Evolutionary conservation across 441 rosid genomes (phyloP).

Genomic region (Viola pubescens): DNA sequence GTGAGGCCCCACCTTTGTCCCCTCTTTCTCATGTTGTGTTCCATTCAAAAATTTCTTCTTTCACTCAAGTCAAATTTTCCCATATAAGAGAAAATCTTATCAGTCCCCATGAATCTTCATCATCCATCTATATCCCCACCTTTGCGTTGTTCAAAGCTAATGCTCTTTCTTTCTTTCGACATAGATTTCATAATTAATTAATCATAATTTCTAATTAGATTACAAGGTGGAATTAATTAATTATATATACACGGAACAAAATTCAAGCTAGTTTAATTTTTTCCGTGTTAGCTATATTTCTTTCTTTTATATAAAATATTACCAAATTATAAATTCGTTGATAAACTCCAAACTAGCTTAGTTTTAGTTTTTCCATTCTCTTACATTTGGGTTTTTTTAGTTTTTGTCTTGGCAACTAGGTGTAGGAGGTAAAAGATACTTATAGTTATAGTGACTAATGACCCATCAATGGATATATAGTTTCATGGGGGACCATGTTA

Average conservation of each 20-base stretch:
- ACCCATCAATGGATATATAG: conserved; percentile 11
- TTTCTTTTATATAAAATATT: too few relatives aligned
- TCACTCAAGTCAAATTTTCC: conserved; percentile 28
- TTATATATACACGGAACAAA: background rate
- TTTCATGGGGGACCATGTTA: conserved; percentile 11
- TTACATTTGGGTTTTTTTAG: too few relatives aligned
- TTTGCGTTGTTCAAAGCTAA: conserved; percentile 15
- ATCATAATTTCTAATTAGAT: conserved; percentile 21
- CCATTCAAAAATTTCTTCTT: conserved; percentile 20
- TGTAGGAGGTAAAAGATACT: too few relatives aligned
- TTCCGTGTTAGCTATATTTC: background rate
- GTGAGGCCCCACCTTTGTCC: conserved; percentile 57
- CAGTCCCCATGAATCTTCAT: conserved; percentile 12
- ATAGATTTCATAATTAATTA: conserved; percentile 24
- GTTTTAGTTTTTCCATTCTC: too few relatives aligned
- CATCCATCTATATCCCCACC: too few relatives aligned
- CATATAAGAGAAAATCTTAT: conserved; percentile 16
- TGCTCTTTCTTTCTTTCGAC: conserved; percentile 22
- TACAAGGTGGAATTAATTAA: background rate
- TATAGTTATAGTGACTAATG: conserved; percentile 1
- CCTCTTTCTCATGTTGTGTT: conserved; percentile 27
- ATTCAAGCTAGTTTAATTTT: background rate
- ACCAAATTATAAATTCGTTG: too few relatives aligned
- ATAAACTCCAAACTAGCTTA: too few relatives aligned
- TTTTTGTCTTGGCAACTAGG: too few relatives aligned